Conservation (phyloP, 257 asterid genomes). For the Sherardia arvensis region DNA sequence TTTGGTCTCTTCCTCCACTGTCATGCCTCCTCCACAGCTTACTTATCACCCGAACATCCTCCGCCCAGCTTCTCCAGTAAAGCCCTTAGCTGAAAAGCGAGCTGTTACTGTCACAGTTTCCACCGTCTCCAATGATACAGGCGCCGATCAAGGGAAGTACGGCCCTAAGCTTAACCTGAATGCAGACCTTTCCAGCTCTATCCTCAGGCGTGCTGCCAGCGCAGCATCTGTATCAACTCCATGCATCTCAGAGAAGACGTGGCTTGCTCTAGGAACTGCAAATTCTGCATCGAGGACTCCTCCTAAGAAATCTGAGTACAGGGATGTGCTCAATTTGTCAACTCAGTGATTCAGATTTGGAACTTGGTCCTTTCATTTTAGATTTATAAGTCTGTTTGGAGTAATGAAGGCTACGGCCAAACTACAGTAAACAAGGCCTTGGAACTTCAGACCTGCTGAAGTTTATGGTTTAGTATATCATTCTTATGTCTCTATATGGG, state of each 20-base stretch:
- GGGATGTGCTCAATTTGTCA: neutral
- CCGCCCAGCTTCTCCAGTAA: conserved; percentile 47
- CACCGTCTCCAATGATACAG: conserved; percentile 34
- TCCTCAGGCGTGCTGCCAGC: conserved; percentile 11
- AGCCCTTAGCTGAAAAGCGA: conserved; percentile 78
- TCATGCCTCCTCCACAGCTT: conserved; percentile 41
- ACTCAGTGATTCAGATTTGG: neutral
- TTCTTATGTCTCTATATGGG: neutral
- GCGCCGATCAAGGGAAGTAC: conserved; percentile 16
- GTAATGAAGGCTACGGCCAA: too few relatives aligned
- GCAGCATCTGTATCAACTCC: conserved; percentile 34
- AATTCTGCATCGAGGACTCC: conserved; percentile 42
- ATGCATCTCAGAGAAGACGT: conserved; percentile 30
- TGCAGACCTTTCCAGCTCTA: conserved; percentile 28
- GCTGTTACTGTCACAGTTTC: conserved; percentile 55
- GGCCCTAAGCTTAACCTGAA: conserved; percentile 37
- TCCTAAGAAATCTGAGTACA: conserved; percentile 20
- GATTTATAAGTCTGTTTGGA: neutral
- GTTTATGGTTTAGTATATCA: neutral
- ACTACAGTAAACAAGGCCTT: neutral
- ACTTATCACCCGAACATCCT: conserved; percentile 23
- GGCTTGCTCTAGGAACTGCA: conserved; percentile 59
- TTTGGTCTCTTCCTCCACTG: conserved; percentile 70
- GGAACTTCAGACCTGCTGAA: neutral
- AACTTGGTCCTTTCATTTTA: neutral